Conservation (phyloP, 2,329 filamentous ascomycete species). For the Gaeumannomyces tritici region DNA sequence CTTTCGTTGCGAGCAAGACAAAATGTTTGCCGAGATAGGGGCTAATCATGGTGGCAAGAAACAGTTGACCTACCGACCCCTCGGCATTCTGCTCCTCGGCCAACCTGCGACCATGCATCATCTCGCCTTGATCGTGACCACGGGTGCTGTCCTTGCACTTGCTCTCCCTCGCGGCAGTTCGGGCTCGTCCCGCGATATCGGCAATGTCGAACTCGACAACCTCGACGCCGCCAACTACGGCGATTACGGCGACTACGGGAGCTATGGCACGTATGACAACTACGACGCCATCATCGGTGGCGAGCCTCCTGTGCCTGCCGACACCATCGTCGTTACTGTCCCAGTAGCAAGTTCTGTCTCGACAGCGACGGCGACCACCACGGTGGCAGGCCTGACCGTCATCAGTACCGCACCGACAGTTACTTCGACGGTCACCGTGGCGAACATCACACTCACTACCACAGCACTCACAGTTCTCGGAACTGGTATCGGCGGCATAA, state of each 20-base stretch:
- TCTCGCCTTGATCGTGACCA: background rate
- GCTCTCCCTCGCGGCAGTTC: background rate
- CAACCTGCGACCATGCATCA: background rate
- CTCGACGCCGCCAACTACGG: background rate
- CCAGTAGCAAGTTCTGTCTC: background rate
- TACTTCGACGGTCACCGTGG: background rate
- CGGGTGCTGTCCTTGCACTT: background rate
- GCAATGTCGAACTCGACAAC: background rate
- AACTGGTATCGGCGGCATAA: background rate
- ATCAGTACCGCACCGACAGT: background rate
- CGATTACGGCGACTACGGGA: constrained; percentile 2
- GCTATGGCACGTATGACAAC: constrained; percentile 1
- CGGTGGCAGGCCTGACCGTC: background rate
- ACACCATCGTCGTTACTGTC: background rate
- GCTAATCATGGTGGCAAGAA: background rate
- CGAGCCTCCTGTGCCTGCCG: background rate
- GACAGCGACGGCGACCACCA: background rate
- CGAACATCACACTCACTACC: constrained; percentile 1
- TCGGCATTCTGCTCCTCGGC: background rate
- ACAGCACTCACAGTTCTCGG: background rate
- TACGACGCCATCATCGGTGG: background rate
- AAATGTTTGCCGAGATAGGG: background rate
- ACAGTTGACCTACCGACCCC: background rate
- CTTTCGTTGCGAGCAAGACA: background rate
- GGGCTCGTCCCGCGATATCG: background rate